These are phyloP conservation scores for Phialophora macrospora DNA, from an alignment of 2,329 filamentous ascomycete genomes.

Conservation along the genomic window DNA sequence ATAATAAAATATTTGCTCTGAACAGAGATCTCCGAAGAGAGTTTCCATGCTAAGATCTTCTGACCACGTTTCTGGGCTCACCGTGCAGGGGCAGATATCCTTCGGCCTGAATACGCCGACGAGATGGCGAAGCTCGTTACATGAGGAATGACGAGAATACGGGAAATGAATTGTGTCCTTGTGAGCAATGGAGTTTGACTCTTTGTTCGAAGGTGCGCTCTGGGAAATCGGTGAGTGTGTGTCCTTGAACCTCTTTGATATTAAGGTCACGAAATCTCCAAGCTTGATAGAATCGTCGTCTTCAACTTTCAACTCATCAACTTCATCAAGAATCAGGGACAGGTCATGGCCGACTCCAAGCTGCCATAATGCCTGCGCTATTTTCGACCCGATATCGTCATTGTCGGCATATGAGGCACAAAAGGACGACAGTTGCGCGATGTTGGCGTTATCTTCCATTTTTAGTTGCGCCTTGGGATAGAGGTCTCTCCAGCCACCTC, in stretches of 20 bases:
- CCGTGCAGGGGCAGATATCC: constrained; percentile 84
- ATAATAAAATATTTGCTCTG: constrained; percentile 64
- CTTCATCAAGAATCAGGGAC: constrained; percentile 46
- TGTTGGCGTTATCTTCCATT: constrained; percentile 54
- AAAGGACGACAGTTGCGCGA: constrained; percentile 60
- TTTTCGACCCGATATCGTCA: constrained; percentile 39
- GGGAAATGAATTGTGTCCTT: constrained; percentile 63
- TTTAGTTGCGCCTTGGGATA: constrained; percentile 71
- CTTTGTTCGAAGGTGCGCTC: neutral
- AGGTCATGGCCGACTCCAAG: constrained; percentile 41
- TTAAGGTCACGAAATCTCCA: constrained; percentile 41
- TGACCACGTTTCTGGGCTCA: constrained; percentile 67
- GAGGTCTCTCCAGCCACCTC: constrained; percentile 78
- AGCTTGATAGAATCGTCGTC: constrained; percentile 47
- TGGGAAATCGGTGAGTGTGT: neutral
- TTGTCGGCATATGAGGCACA: constrained; percentile 50
- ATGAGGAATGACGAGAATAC: constrained; percentile 88
- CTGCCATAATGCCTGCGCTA: constrained; percentile 14
- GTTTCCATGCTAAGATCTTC: constrained; percentile 65
- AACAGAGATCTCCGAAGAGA: constrained; percentile 75
- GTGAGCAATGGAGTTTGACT: neutral
- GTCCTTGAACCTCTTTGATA: constrained; percentile 19
- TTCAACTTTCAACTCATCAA: constrained; percentile 47
- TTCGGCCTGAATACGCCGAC: constrained; percentile 70
- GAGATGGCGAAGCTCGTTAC: constrained; percentile 74